Evolutionary conservation across 2,329 filamentous ascomycete species (phyloP).

Genomic region (Venturiaceae sp.): DNA sequence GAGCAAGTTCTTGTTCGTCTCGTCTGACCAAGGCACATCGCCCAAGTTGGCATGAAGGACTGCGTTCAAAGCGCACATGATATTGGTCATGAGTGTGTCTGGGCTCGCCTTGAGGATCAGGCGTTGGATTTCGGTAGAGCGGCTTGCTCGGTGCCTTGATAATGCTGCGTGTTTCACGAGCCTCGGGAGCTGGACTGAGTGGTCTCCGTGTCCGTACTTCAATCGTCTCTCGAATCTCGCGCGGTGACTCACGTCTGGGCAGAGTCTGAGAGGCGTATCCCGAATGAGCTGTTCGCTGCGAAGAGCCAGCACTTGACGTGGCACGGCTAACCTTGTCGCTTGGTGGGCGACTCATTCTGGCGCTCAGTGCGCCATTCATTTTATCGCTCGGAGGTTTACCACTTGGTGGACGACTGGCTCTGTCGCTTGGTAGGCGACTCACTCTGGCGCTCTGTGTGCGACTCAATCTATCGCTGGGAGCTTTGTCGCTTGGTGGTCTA

Average conservation of each 20-base stretch:
- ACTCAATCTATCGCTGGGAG: background rate
- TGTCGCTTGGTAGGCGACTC: background rate
- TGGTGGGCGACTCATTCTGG: background rate
- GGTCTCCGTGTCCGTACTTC: background rate
- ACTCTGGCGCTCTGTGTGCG: background rate
- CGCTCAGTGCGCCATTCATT: background rate
- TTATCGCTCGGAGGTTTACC: background rate
- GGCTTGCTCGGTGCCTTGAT: background rate
- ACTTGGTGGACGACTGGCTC: background rate
- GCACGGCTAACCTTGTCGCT: background rate
- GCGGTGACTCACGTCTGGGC: background rate
- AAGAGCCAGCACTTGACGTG: background rate
- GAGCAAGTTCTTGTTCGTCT: background rate
- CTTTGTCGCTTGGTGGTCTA: background rate
- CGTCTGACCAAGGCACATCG: background rate
- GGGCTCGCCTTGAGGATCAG: background rate
- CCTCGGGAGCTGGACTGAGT: background rate
- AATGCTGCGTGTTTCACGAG: background rate
- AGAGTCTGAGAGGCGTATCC: background rate
- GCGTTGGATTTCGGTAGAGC: background rate
- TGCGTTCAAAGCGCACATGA: background rate
- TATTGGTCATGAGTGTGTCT: background rate
- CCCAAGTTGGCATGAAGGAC: background rate
- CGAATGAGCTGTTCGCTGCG: background rate
- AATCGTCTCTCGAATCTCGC: background rate